Evolutionary conservation across 2,329 filamentous ascomycete genomes (phyloP).

Genomic region (Fusarium sp.): DNA sequence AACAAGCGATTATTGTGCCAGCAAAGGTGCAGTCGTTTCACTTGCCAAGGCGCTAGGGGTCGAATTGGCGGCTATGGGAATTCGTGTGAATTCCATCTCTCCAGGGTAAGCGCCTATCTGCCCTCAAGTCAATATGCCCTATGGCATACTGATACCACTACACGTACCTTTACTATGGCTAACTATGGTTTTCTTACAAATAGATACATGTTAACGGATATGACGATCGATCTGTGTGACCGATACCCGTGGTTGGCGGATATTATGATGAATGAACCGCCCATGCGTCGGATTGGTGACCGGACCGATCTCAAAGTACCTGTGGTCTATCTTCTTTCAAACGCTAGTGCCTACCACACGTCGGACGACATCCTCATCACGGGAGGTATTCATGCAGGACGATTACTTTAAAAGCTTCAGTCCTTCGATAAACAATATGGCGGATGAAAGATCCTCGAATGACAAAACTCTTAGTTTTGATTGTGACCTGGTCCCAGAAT

Average conservation of each 20-base stretch:
- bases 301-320: conserved; percentile 58
- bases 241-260: conserved; percentile 49
- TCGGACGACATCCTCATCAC: conserved; percentile 57
- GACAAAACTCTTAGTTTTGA: no score
- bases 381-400: conserved; percentile 55
- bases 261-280: conserved; percentile 58
- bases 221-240: conserved; percentile 53
- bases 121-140: no score
- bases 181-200: background rate
- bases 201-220: conserved; percentile 55
- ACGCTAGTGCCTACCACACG: conserved; percentile 60
- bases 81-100: conserved; percentile 55
- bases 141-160: no score
- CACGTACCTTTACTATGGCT: background rate
- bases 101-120: conserved; percentile 48
- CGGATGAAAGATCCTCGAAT: no score
- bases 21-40: conserved; percentile 62
- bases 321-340: conserved; percentile 58
- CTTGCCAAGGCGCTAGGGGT: conserved; percentile 59
- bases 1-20: conserved; percentile 60
- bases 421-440: no score
- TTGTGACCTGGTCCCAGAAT: no score
- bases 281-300: conserved; percentile 58
- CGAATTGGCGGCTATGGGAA: conserved; percentile 53
- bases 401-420: conserved; percentile 25